Percentiles rank a stretch among this genome's conserved stretches.
phyloP scores from a whole-genome alignment of 2,329 filamentous ascomycete species.

The Lasiodiplodia theobromae region DNA sequence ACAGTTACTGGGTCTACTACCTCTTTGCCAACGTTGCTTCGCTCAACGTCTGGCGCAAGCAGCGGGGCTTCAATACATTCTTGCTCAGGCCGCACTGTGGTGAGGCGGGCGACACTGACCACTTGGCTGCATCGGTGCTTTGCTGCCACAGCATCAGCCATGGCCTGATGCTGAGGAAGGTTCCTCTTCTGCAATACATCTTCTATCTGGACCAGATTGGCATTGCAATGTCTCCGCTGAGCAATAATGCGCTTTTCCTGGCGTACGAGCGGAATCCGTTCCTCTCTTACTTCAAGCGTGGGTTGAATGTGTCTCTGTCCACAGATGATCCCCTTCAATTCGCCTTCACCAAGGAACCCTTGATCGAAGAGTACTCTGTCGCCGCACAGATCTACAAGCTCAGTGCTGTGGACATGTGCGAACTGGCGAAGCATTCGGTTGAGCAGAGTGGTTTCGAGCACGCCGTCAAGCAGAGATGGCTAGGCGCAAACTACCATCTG shows the following conservation, averaged over 20 bases:
- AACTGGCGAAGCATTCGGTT: conserved; percentile 94
- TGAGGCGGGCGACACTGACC: conserved; percentile 95
- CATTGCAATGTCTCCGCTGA: conserved; percentile 98
- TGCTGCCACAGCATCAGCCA: conserved; percentile 98
- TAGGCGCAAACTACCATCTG: conserved; percentile 78
- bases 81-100: conserved; percentile 92
- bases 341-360: conserved; percentile 95
- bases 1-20: conserved; percentile 99
- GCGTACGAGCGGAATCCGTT: conserved; percentile 98
- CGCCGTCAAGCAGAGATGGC: conserved; percentile 87
- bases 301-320: conserved; percentile 92
- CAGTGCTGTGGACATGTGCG: conserved; percentile 97
- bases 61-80: conserved; percentile 95
- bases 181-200: conserved; percentile 92
- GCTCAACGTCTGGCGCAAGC: conserved; percentile 88
- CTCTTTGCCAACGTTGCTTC: conserved; percentile 93
- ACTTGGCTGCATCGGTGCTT: conserved; percentile 87
- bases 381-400: conserved; percentile 99
- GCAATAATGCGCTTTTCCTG: conserved; percentile 95
- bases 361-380: conserved; percentile 98
- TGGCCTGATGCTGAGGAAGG: conserved; percentile 88
- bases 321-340: conserved; percentile 98
- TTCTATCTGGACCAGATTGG: conserved; percentile 99
- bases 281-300: conserved; percentile 91
- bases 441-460: conserved; percentile 93